These are phyloP conservation scores for Vanrija sp. DNA, from an alignment of 1,284 basidiomycete genomes.

Conservation along the genomic window DNA sequence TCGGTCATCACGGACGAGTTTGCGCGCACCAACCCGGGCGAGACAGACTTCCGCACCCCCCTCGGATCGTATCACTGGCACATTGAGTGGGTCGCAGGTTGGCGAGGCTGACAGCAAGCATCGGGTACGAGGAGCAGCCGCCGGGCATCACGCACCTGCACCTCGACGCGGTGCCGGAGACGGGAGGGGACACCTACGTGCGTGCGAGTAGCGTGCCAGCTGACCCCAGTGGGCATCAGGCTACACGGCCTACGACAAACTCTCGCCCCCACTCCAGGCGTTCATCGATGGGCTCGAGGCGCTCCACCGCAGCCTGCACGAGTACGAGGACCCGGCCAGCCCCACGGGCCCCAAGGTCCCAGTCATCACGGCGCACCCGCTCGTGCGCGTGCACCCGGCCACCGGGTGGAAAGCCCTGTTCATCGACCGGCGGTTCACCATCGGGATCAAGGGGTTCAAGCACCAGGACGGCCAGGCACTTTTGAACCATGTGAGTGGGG, in stretches of 20 bases:
- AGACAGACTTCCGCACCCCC: no score
- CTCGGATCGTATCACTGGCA: constrained; percentile 45
- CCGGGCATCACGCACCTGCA: constrained; percentile 81
- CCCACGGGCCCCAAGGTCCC: constrained; percentile 53
- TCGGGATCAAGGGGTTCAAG: constrained; percentile 54
- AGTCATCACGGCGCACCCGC: constrained; percentile 40
- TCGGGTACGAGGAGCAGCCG: constrained; percentile 74
- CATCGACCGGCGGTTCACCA: constrained; percentile 50
- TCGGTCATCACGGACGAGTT: constrained; percentile 43
- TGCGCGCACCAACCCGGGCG: no score
- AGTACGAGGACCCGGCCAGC: no score
- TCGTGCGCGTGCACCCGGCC: constrained; percentile 50
- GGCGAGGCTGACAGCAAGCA: no score
- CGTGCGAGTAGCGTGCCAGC: no score
- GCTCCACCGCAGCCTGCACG: constrained; percentile 51
- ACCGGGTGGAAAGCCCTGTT: constrained; percentile 48
- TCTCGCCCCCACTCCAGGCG: constrained; percentile 62
- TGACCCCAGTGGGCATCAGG: constrained; percentile 37
- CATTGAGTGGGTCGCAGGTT: no score
- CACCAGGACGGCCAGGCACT: no score
- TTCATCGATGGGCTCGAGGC: constrained; percentile 66
- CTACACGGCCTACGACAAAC: constrained; percentile 65
- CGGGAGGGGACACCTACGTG: constrained; percentile 67
- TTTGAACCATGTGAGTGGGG: no score
- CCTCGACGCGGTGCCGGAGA: constrained; percentile 63